Evolutionary conservation across 441 rosid genomes (phyloP).

Genomic region (Geranium incanum): DNA sequence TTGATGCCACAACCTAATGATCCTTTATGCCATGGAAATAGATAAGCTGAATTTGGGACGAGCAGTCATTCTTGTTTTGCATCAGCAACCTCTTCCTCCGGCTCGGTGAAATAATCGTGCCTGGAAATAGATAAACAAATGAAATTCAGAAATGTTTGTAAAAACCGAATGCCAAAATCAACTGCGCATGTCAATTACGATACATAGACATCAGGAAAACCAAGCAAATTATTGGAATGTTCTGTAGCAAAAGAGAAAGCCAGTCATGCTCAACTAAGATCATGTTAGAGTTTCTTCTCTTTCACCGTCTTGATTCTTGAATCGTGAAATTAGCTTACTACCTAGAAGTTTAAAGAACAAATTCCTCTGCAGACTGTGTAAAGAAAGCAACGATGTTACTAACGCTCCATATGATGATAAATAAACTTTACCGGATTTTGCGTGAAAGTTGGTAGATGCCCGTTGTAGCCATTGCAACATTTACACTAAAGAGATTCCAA

Average conservation of each 20-base stretch:
- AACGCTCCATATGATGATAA: background rate
- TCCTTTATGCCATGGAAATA: background rate
- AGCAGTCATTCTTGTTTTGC: slow-evolving; percentile 47
- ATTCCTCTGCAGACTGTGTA: background rate
- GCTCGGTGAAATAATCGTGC: slow-evolving; percentile 46
- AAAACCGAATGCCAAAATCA: background rate
- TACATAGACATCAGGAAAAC: background rate
- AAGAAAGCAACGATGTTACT: background rate
- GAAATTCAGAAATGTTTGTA: background rate
- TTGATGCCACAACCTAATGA: background rate
- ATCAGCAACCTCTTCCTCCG: slow-evolving; percentile 43
- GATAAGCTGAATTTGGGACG: slow-evolving; percentile 9
- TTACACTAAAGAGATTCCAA: slow-evolving; percentile 90
- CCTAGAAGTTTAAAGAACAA: background rate
- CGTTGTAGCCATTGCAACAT: slow-evolving; percentile 77
- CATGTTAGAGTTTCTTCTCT: background rate
- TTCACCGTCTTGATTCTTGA: background rate
- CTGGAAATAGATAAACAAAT: slow-evolving; percentile 29
- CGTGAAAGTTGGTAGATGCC: slow-evolving; percentile 82
- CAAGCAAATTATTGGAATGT: background rate
- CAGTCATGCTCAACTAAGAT: slow-evolving; percentile 6
- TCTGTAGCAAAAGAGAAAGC: background rate
- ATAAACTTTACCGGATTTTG: slow-evolving; percentile 58
- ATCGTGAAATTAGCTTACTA: background rate
- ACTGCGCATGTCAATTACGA: background rate